These are phyloP conservation scores for Metarhizium sp. DNA, from an alignment of 2,329 filamentous ascomycete species.

Conservation along the genomic window DNA sequence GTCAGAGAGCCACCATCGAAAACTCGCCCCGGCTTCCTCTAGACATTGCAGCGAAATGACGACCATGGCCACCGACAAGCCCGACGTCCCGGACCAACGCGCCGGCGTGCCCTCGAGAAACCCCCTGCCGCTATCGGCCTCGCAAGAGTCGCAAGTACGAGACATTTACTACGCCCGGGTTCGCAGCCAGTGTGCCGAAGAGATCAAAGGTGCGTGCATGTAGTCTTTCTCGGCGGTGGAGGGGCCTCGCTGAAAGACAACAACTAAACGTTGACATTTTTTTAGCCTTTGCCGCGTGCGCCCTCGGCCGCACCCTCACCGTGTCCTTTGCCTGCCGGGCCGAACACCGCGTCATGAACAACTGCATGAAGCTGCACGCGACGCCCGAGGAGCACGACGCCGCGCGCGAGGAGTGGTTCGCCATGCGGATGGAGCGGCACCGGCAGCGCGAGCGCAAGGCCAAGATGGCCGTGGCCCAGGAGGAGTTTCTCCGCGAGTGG, in stretches of 20 bases:
- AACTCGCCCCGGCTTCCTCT: too few relatives aligned
- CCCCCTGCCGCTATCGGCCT: conserved; percentile 72
- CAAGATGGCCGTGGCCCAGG: conserved; percentile 49
- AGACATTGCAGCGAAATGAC: neutral
- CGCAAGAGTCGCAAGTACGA: conserved; percentile 73
- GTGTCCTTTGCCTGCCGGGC: conserved; percentile 79
- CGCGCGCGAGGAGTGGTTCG: conserved; percentile 91
- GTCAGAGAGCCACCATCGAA: too few relatives aligned
- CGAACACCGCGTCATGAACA: conserved; percentile 80
- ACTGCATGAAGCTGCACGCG: conserved; percentile 82
- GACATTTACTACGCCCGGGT: conserved; percentile 76
- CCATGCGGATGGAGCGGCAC: conserved; percentile 60
- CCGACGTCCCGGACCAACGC: conserved; percentile 15
- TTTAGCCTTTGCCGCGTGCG: conserved; percentile 84
- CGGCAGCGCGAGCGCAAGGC: conserved; percentile 56
- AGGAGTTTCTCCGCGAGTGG: conserved; percentile 57
- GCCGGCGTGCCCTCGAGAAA: conserved; percentile 54
- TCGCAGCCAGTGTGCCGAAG: conserved; percentile 61
- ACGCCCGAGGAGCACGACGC: conserved; percentile 78
- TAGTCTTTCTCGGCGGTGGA: too few relatives aligned
- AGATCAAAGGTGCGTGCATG: conserved; percentile 58
- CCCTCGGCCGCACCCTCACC: conserved; percentile 73
- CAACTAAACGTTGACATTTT: too few relatives aligned
- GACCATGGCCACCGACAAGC: conserved; percentile 22
- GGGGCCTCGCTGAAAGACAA: too few relatives aligned